Evolutionary conservation across 169 alveolate species (phyloP), one percentile per base, ranked within the genome.

Genomic region (Plasmodium berghei): DNA sequence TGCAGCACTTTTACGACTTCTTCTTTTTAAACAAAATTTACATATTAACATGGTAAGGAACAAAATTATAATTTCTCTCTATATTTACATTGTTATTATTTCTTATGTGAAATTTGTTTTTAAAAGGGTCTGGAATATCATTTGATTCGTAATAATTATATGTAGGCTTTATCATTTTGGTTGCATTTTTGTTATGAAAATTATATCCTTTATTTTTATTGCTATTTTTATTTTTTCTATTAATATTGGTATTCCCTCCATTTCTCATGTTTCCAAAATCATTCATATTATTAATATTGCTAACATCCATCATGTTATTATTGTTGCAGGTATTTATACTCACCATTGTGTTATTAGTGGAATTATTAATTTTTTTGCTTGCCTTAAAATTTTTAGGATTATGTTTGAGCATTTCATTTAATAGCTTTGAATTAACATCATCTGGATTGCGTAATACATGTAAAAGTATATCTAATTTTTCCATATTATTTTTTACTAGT

Each of bases 401-500:
- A 24, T 34, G 86, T 66, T 83, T 83, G 45, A 83, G 12, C 90
- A 83, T 70, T 69, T 83, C 90, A 49, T 83, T 83, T 72, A 83
- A 6, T 20, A 83, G 54, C n/a, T 83, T 70, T 16, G 85, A 72
- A 62, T 83, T 83, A 14, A 58, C 86, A 58, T 83, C 90, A 62
- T 83, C 73, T 5, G 90, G 90, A 49, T 83, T 70, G n/a, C 90
- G 90, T 42, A 83, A 28, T 24, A 83, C 54, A 34, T 83, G 86
- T 52, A 83, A 69, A 67, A 83, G 90, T 10, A 83, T 66, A 58
- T 83, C 70, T 62, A 83, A 67, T 61, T 83, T 83, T 34, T 66
- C 90, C 90, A 83, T 58, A 48, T 83, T 83, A 72, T 83, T 83
- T 83, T 83, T 83, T 46, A 83, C 90, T 16, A 83, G 70, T 63